Base-by-base conservation (phyloP, 2,329 filamentous ascomycete species). In the Colletotrichum sublineola region DNA sequence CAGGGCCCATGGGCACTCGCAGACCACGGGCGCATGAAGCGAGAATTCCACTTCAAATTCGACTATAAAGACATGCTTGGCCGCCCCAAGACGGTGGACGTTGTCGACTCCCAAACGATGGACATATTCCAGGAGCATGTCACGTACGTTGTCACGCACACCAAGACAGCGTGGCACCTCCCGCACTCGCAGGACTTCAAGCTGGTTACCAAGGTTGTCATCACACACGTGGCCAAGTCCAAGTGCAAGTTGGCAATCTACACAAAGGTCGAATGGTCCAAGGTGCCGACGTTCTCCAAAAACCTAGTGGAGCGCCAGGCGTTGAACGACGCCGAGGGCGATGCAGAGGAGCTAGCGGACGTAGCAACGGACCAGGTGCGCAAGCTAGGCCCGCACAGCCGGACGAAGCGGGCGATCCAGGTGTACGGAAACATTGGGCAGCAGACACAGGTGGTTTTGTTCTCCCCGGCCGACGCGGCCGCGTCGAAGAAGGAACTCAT, bases 191-290 rank as follows among this genome's bases (percentile, higher is more conserved):
- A 90, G 61, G 89, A 90, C 63, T 97, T 98, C 82, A 92, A 92
- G 76, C 85, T 98, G 31, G 90, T 97, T 69, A 96, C 91, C 75
- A 98, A 97, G 82, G 91, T 97, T 74, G 94, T 98, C 75, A 96
- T 99, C 74, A 98, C 96, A 2, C 94, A 98, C 78, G 88, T 96
- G 73, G 91, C 94, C 64, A 98, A 98, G 83, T 95, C 94, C 15
- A 95, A 93, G 80, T 97, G 94, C 81, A 98, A 96, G 83, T 89
- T 99, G 67, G 93, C 95, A 36, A 90, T 98, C 55, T 97, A 94
- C 82, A 93, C 92, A 65, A 93, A 92, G 77, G 90, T 97, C n/a
- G 93, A 94, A 76, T 98, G 96, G 96, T 87, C 90, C 36, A 92
- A 90, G 75, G 85, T 89, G 66, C 91, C 91, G 14, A 85, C 87